Evolutionary conservation across 805 yeast species (phyloP), one percentile per base, ranked within the genome.

Genomic region (Metschnikowia anglica): DNA sequence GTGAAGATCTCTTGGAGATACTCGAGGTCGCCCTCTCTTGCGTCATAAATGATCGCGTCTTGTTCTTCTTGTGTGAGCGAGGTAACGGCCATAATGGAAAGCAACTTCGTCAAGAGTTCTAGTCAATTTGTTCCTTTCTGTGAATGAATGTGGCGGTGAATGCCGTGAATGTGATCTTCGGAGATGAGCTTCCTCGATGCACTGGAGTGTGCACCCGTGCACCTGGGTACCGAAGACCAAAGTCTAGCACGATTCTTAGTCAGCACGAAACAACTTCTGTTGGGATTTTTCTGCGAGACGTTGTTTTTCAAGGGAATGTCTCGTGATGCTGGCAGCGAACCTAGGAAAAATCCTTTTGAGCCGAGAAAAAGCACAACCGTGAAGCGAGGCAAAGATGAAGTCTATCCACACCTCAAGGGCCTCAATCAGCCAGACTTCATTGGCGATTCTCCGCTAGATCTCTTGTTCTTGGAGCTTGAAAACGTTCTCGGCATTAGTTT

Each of bases 21-120:
- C 34, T 84, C 95, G 34, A 88, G 62, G 54, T 91, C 98, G 5
- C 97, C 97, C 24, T 74, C 81, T 60, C 99, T 79, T 32, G 96
- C 88, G 55, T 88, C 95, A 44, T 81, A 81, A 36, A 89, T 73
- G 43, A 90, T 78, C 38, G 85, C 82, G 49, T 87, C 96, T 69
- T 80, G 81, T 54, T 89, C 95, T 52, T 89, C 96, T 59, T 80
- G 86, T 5, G 74, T 62, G 26, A 78, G 65, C 20, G 54, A 47
- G 15, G 60, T 56, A 24, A 37, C 49, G 11, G 52, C n/a, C 49
- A 41, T 43, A 6, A 4, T 21, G 10, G 27, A 17, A 18, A 23
- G 25, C n/a, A n/a, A n/a, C n/a, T n/a, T n/a, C n/a, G n/a, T n/a
- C n/a, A n/a, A n/a, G n/a, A 23, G 26, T 23, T 23, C 11, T 11